These are phyloP conservation scores for Saccharomycodes ludwigii DNA, from an alignment of 805 yeast species.

Conservation along the genomic window DNA sequence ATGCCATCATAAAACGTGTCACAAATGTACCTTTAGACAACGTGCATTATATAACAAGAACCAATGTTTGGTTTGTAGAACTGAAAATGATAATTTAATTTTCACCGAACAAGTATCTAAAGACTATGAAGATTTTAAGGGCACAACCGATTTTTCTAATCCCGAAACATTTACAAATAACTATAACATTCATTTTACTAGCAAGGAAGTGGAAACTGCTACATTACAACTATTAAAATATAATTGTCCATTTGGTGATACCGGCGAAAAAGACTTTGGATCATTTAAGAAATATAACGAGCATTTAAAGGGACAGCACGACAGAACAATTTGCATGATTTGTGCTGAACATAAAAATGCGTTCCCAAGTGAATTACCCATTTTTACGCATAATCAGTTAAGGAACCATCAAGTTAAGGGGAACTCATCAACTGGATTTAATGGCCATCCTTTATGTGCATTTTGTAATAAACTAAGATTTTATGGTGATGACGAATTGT, in stretches of 20 bases:
- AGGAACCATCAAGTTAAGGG: conserved; percentile 63
- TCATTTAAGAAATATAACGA: conserved; percentile 46
- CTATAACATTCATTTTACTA: conserved; percentile 49
- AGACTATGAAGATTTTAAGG: conserved; percentile 27
- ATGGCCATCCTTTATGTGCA: conserved; percentile 81
- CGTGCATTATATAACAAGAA: conserved; percentile 65
- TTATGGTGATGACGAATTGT: conserved; percentile 81
- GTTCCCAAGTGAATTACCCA: conserved; percentile 56
- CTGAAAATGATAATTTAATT: conserved; percentile 46
- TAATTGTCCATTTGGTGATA: conserved; percentile 41
- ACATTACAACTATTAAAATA: conserved; percentile 41
- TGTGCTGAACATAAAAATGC: conserved; percentile 71
- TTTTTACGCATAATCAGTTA: conserved; percentile 50
- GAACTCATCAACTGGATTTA: conserved; percentile 56
- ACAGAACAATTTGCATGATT: conserved; percentile 53
- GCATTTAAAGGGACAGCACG: conserved; percentile 58
- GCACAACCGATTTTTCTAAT: conserved; percentile 18
- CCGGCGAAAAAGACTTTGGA: conserved; percentile 23
- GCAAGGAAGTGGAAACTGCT: conserved; percentile 31
- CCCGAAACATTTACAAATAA: conserved; percentile 25
- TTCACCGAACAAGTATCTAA: conserved; percentile 37
- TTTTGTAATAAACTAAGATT: conserved; percentile 66
- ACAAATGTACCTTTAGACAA: conserved; percentile 69
- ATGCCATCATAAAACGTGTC: conserved; percentile 80
- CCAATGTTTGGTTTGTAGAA: conserved; percentile 75